A percentile compares a stretch with the other conserved stretches of the same genome.
Evolutionary conservation across 345 rosid genomes (phyloP).

Genomic region (Alliaria petiolata): DNA sequence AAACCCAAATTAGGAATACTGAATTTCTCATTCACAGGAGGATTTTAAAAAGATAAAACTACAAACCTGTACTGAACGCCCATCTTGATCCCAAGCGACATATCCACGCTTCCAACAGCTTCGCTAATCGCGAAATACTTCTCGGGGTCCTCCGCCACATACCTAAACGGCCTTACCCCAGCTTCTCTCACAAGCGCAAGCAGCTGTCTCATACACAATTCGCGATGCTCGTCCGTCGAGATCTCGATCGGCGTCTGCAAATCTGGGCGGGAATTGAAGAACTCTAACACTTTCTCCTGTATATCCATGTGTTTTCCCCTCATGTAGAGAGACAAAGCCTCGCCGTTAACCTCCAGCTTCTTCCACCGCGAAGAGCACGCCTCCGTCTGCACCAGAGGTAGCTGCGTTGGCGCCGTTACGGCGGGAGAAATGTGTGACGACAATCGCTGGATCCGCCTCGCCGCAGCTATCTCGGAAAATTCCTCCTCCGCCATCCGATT

Average conservation of each 20-base stretch:
- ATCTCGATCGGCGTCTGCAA: slow-evolving; percentile 92
- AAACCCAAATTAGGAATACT: no score
- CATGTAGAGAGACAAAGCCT: slow-evolving; percentile 51
- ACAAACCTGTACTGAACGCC: slow-evolving; percentile 92
- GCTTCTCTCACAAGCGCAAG: slow-evolving; percentile 69
- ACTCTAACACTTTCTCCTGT: slow-evolving; percentile 67
- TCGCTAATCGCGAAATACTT: slow-evolving; percentile 78
- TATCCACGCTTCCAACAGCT: slow-evolving; percentile 86
- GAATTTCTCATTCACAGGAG: no score
- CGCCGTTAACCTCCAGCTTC: slow-evolving; percentile 51
- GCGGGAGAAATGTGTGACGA: slow-evolving; percentile 50
- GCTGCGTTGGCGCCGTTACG: neutral
- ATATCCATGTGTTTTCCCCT: slow-evolving; percentile 73
- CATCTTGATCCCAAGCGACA: slow-evolving; percentile 89
- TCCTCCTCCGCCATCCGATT: slow-evolving; percentile 32
- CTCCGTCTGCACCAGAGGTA: slow-evolving; percentile 36
- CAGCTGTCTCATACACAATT: slow-evolving; percentile 88
- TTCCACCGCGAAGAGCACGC: slow-evolving; percentile 41
- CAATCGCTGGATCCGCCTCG: slow-evolving; percentile 57
- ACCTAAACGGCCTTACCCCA: slow-evolving; percentile 66
- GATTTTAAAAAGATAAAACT: neutral
- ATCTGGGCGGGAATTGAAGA: slow-evolving; percentile 67
- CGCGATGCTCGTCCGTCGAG: slow-evolving; percentile 66
- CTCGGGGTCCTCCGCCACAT: slow-evolving; percentile 68
- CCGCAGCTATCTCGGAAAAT: slow-evolving; percentile 8